Evolutionary conservation across 116 monocot species (phyloP).

Genomic region (Phalaenopsis hybrid): DNA sequence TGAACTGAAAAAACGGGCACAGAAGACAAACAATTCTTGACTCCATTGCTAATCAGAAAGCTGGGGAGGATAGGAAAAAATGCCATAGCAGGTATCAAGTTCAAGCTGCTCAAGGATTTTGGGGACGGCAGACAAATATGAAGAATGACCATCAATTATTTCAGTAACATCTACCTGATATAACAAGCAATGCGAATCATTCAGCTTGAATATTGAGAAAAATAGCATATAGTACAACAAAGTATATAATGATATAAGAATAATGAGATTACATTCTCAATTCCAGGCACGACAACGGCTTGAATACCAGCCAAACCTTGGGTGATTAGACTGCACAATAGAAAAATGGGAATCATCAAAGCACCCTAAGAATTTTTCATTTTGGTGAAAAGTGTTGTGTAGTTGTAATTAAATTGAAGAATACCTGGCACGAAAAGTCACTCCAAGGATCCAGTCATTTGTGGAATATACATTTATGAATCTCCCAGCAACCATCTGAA

Average conservation of each 20-base stretch:
- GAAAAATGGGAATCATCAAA: background rate
- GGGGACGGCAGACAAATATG: slow-evolving; percentile 43
- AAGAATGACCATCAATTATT: slow-evolving; percentile 76
- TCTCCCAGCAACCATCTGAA: slow-evolving; percentile 94
- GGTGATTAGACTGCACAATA: slow-evolving; percentile 64
- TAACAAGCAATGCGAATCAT: background rate
- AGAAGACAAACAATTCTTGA: no score
- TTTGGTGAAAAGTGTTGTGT: background rate
- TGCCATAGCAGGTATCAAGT: slow-evolving; percentile 71
- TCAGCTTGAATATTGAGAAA: background rate
- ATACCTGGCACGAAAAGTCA: slow-evolving; percentile 96
- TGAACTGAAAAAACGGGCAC: no score
- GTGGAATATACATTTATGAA: slow-evolving; percentile 88
- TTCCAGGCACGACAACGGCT: slow-evolving; percentile 69
- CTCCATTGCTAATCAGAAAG: background rate
- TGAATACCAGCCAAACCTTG: slow-evolving; percentile 99
- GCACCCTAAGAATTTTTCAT: background rate
- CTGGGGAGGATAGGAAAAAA: slow-evolving; percentile 32
- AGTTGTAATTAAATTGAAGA: background rate
- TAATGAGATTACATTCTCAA: slow-evolving; percentile 66
- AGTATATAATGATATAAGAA: background rate
- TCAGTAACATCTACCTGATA: slow-evolving; percentile 84
- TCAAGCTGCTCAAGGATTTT: slow-evolving; percentile 74
- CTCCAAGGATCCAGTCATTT: slow-evolving; percentile 96
- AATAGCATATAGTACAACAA: background rate